Conservation (phyloP, 192 early-diverging fungal species). For the Anaeromyces robustus region DNA sequence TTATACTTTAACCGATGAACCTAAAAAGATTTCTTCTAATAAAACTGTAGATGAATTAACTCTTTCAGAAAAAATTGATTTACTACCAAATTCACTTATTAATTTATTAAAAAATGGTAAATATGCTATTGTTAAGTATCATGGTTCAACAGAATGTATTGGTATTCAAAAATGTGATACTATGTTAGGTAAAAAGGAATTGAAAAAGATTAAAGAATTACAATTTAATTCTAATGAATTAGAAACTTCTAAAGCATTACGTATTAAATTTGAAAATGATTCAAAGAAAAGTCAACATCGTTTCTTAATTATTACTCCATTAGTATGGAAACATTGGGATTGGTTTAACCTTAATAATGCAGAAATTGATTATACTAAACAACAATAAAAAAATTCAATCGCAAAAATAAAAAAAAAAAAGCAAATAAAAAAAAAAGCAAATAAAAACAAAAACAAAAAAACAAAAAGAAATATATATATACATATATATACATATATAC, state of each 20-base stretch:
- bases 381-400: not conserved
- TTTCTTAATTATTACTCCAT: not conserved
- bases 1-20: not conserved
- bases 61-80: not conserved
- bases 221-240: not conserved
- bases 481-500: too few species aligned
- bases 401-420: too few species aligned
- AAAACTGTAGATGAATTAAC: not conserved
- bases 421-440: too few species aligned
- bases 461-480: too few species aligned
- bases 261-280: not conserved
- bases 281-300: not conserved
- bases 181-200: not conserved
- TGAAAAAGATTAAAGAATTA: not conserved
- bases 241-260: not conserved
- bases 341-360: not conserved
- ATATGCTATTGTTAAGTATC: not conserved
- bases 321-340: not conserved
- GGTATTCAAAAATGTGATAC: not conserved
- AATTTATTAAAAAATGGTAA: not conserved
- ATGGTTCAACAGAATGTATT: not conserved
- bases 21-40: not conserved
- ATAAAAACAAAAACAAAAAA: too few species aligned
- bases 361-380: not conserved
- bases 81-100: not conserved